Percentiles rank a stretch among this genome's conserved stretches.
phyloP scores from a whole-genome alignment of 495 filamentous ascomycete species.

The Beverwykella pulmonaria region DNA sequence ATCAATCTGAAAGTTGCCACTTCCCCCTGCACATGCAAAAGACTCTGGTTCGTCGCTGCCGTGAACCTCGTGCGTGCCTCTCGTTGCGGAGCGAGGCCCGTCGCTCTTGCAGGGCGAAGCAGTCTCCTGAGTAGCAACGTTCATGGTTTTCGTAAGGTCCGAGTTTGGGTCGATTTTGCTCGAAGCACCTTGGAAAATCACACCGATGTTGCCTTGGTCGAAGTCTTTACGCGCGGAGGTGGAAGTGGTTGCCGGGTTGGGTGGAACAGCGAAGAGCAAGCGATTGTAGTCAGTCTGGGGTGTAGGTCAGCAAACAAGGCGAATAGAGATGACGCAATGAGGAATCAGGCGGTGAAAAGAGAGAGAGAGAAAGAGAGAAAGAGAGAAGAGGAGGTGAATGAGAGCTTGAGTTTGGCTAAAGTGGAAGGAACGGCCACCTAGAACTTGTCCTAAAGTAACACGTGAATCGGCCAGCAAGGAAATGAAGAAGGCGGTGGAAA shows the following conservation, averaged over 20 bases:
- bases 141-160: not conserved
- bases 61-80: not conserved
- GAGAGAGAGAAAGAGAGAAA: not conserved
- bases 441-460: not conserved
- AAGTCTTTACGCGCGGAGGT: not conserved
- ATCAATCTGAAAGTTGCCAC: not conserved
- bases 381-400: not conserved
- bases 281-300: constrained; percentile 19
- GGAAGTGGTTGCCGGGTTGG: not conserved
- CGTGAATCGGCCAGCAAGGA: not conserved
- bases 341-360: not conserved
- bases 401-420: not conserved
- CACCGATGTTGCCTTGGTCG: not conserved
- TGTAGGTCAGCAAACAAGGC: not conserved
- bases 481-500: constrained; percentile 4
- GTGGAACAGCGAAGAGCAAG: constrained; percentile 5
- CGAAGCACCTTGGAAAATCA: constrained; percentile 13
- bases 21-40: not conserved
- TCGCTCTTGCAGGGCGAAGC: not conserved
- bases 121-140: not conserved
- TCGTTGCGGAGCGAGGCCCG: not conserved
- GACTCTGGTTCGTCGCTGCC: not conserved
- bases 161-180: constrained; percentile 15
- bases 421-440: not conserved
- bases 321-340: not conserved